Evolutionary conservation across 1,284 basidiomycete genomes (phyloP), one percentile per base, ranked within the genome.

Genomic region (Erythrobasidium hasegawianum): DNA sequence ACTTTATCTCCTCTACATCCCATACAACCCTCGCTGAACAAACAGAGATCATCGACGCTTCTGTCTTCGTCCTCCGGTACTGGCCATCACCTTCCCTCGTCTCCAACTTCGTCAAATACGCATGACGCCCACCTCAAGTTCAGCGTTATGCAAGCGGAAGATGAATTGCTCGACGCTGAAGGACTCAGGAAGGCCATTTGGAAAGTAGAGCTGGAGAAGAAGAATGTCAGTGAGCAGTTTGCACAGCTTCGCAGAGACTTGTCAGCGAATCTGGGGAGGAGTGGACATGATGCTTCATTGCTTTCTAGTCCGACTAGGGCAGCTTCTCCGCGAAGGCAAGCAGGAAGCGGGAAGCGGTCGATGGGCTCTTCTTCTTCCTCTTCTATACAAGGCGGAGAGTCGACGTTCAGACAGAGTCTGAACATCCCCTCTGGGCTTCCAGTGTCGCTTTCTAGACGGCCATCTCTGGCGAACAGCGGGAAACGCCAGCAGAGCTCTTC

Each of bases 141-240:
- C 7, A 24, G 29, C 38, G 22, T 67, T 24, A 53, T 70, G n/a
- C 65, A 67, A 7, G 27, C 68, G 0, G 39, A 58, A 0, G 59
- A 39, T 18, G 20, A 27, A 1, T 29, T 55, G 4, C 66, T 67
- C 1, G 50, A 27, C 10, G 57, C 57, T 7, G 14, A 4, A 11
- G 70, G 67, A 16, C 49, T 71, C 1, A 18, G 29, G 13, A 11
- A 16, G 4, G 68, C 64, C 52, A 69, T 71, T 10, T 20, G 1
- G 16, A 53, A 62, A 40, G 57, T 69, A 9, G 56, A 64, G 55
- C 24, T 14, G 16, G 70, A 71, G 68, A 59, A 67, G 54, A 5
- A 40, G 26, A 11, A 65, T n/a, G 11, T 71, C 7, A 40, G 43
- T 1, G 47, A 52, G 22, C 27, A 41, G 20, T 71, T 62, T 38